Conservation (phyloP, 2,329 filamentous ascomycete species). For the Talaromyces atroroseus region DNA sequence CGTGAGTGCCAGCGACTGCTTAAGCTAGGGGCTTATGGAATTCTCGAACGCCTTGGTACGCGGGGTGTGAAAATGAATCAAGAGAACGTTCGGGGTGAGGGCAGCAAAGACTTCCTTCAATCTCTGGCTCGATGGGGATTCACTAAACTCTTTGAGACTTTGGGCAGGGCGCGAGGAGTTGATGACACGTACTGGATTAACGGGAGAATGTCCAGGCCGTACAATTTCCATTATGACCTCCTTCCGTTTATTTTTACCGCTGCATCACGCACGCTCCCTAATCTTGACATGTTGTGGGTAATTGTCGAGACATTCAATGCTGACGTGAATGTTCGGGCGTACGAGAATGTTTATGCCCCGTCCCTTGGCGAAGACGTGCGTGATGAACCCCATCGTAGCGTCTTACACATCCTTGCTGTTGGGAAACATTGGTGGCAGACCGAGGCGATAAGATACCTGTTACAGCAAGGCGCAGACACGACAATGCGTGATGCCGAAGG, state of each 20-base stretch:
- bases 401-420: not conserved
- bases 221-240: not conserved
- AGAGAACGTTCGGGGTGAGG: not conserved
- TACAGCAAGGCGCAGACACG: not conserved
- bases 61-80: not conserved
- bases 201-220: not conserved
- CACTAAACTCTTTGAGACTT: conserved; percentile 14
- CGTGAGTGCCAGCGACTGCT: not conserved
- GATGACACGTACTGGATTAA: conserved; percentile 17
- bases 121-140: conserved; percentile 18
- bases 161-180: conserved; percentile 7
- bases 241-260: conserved; percentile 16
- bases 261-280: conserved; percentile 12
- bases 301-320: not conserved
- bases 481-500: not conserved
- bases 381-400: conserved; percentile 14
- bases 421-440: conserved; percentile 5
- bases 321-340: conserved; percentile 1
- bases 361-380: not conserved
- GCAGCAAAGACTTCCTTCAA: conserved; percentile 9
- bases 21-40: not conserved
- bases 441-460: not conserved
- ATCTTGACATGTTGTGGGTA: not conserved
- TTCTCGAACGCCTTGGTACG: not conserved
- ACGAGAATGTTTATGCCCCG: not conserved